Percentiles rank a stretch among this genome's conserved stretches.
These are phyloP conservation scores for Linum trigynum DNA, from an alignment of 345 rosid genomes.

Conservation along the genomic window DNA sequence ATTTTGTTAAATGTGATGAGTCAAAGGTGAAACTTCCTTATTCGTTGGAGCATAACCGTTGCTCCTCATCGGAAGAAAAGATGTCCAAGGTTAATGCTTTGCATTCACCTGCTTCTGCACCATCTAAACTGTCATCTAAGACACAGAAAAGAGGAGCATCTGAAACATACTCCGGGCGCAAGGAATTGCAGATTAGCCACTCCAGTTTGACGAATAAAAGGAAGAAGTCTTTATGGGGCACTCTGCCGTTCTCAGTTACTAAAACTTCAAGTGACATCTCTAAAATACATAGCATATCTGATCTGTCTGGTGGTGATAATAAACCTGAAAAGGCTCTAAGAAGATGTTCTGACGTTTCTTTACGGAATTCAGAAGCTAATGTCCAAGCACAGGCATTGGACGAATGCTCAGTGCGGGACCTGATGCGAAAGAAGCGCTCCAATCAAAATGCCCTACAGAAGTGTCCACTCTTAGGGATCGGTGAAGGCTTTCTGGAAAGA, in stretches of 20 bases:
- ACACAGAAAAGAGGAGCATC: slow-evolving; percentile 30
- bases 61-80: slow-evolving; percentile 31
- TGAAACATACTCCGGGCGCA: slow-evolving; percentile 19
- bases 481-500: slow-evolving; percentile 24
- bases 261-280: slow-evolving; percentile 26
- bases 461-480: slow-evolving; percentile 24
- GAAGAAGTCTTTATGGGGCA: slow-evolving; percentile 48
- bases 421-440: slow-evolving; percentile 76
- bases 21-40: slow-evolving; percentile 29
- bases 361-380: slow-evolving; percentile 22
- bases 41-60: slow-evolving; percentile 18
- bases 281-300: slow-evolving; percentile 21
- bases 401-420: slow-evolving; percentile 62
- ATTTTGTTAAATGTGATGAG: slow-evolving; percentile 30
- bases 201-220: slow-evolving; percentile 24
- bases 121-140: slow-evolving; percentile 32
- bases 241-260: slow-evolving; percentile 42
- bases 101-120: slow-evolving; percentile 20
- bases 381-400: slow-evolving; percentile 23
- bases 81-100: slow-evolving; percentile 37
- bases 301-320: slow-evolving; percentile 22
- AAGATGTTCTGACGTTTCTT: slow-evolving; percentile 21
- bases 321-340: slow-evolving; percentile 26
- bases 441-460: slow-evolving; percentile 32
- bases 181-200: slow-evolving; percentile 20